These are phyloP conservation scores for Coleophoma eucalyptorum DNA, from an alignment of 2,329 filamentous ascomycete species.

Conservation along the genomic window DNA sequence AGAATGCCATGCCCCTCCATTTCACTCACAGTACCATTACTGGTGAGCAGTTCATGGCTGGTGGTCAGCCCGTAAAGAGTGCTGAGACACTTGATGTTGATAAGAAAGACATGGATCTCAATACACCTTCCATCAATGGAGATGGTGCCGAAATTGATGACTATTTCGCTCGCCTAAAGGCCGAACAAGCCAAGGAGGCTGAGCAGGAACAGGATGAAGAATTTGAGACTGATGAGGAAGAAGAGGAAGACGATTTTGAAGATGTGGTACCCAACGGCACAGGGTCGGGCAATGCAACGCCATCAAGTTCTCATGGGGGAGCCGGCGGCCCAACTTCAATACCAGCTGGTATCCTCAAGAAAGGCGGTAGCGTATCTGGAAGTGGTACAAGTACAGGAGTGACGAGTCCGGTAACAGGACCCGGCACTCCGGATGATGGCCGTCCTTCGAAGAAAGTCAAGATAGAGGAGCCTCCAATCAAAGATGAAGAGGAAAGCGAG, in stretches of 20 bases:
- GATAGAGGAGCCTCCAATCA: constrained; percentile 42
- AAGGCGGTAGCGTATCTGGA: constrained; percentile 20
- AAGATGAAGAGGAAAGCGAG: constrained; percentile 45
- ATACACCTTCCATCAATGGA: constrained; percentile 37
- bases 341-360: constrained; percentile 21
- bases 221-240: constrained; percentile 45
- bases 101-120: constrained; percentile 39
- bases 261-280: constrained; percentile 32
- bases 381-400: constrained; percentile 27
- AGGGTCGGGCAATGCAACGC: constrained; percentile 21
- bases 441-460: constrained; percentile 57
- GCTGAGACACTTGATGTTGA: constrained; percentile 34
- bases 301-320: constrained; percentile 18
- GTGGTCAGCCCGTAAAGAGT: constrained; percentile 32
- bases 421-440: constrained; percentile 36
- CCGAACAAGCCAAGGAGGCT: constrained; percentile 49
- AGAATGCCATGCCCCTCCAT: constrained; percentile 70
- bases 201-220: constrained; percentile 47
- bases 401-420: constrained; percentile 28
- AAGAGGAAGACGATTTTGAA: constrained; percentile 44
- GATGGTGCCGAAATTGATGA: constrained; percentile 59
- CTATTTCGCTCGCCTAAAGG: constrained; percentile 64
- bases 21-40: constrained; percentile 68
- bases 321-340: constrained; percentile 12
- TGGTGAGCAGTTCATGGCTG: constrained; percentile 53